Evolutionary conservation across 768 basidiomycete species (phyloP), one percentile per base, ranked within the genome.

Genomic region (Calvatia gigantea): DNA sequence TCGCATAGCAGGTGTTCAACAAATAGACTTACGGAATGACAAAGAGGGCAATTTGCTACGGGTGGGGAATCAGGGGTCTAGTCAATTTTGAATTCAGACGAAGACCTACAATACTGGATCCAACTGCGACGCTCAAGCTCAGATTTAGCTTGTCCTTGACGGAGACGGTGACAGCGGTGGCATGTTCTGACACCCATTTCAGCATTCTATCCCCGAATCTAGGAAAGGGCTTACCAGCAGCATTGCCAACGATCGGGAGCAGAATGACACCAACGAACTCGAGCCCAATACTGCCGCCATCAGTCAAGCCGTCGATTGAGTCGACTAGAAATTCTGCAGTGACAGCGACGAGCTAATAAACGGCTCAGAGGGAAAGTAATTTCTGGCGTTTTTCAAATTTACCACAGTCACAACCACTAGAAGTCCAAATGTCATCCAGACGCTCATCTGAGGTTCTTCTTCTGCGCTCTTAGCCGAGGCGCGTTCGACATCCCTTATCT

Each of bases 181-280:
- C 87, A 65, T 95, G 94, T 65, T 97, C 94, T 74, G 65, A 6
- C 19, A 32, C 19, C 7, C 17, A 25, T 59, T 31, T 63, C 57
- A 45, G 59, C 42, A 6, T 46, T 58, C 51, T 11, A n/a, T 43
- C 6, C 43, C 23, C 46, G 29, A 47, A n/a, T 23, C 12, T 25
- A 6, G 52, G 23, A 2, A 45, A 38, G 43, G n/a, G 64, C 73
- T 28, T 54, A 82, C 83, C 83, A 53, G 90, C 92, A 5, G 91
- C 89, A 65, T 93, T 94, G 17, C 91, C 91, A 12, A 94, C 94
- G 33, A 97, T 93, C 5, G 96, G 96, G 6, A 98, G 79, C 12
- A 98, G 75, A 39, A 81, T 81, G 17, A 97, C 70, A 11, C 91
- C 94, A 58, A 97, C 86, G 65, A 94, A 98, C 67, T 89, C 90